Conservation (phyloP, 371 early-diverging fungal genomes). For the Funneliformis caledonium region DNA sequence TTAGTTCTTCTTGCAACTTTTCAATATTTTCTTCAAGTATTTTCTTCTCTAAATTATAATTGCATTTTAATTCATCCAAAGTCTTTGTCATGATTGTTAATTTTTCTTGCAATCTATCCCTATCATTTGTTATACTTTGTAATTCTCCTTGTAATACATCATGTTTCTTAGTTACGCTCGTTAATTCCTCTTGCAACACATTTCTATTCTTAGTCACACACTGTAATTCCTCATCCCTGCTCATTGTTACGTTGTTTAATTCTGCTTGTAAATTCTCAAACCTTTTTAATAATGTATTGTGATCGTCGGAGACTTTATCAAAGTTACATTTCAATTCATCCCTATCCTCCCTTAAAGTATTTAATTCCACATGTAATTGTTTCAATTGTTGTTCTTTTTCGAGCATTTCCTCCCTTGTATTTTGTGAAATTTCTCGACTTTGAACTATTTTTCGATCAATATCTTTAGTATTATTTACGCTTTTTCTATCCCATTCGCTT, state of each 20-base stretch:
- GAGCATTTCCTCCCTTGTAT: too few species aligned
- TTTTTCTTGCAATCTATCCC: not conserved
- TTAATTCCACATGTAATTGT: not conserved
- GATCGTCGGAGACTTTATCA: too few species aligned
- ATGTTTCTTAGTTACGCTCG: not conserved
- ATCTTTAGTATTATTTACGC: not conserved
- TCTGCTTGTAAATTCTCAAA: not conserved
- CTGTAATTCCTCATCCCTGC: not conserved
- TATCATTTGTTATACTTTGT: not conserved
- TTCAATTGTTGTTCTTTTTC: not conserved
- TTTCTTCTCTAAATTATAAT: not conserved
- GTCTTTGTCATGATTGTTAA: not conserved
- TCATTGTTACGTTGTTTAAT: not conserved
- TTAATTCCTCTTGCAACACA: not conserved
- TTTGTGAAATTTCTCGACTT: too few species aligned
- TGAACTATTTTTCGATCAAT: not conserved
- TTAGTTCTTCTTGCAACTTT: slow-evolving; percentile 3
- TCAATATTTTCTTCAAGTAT: not conserved
- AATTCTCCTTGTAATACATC: not conserved
- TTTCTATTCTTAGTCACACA: not conserved
- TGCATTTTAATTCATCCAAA: not conserved
- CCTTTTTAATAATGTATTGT: too few species aligned
- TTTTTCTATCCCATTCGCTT: not conserved
- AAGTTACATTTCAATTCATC: too few species aligned
- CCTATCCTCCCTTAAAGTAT: not conserved